Evolutionary conservation across 2,329 filamentous ascomycete genomes (phyloP), one percentile per base, ranked within the genome.

Genomic region (Diaporthe citri): DNA sequence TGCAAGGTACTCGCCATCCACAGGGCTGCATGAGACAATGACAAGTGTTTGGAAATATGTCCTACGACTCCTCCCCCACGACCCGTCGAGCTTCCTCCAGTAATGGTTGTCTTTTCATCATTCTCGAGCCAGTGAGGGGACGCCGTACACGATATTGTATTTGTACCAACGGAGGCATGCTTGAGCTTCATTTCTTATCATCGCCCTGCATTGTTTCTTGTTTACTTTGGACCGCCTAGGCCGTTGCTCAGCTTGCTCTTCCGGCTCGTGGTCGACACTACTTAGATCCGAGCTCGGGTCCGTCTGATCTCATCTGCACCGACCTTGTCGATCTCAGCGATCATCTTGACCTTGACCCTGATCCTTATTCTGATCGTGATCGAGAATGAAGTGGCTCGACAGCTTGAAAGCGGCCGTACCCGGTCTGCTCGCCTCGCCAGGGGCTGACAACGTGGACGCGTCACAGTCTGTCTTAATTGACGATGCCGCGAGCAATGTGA

Each of bases 401-500:
- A 56, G 62, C 34, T 41, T 76, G 34, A 76, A 73, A 51, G 75
- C 75, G 4, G 75, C 75, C 41, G 62, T 76, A 17, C 75, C 75
- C 1, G 75, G 75, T n/a, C 28, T 76, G 56, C 69, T 76, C 20
- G 73, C 56, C 39, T 75, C 73, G 4, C 73, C 70, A 17, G 73
- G 62, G 25, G 62, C 31, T 20, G 62, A 75, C 3, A 62, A 57
- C 22, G 52, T 13, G 31, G 73, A 46, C n/a, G 25, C 39, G 5
- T 57, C 75, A 8, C 73, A 75, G 41, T 51, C 69, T 3, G 69
- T 71, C 25, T 56, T 64, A 1, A 41, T 75, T n/a, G 73, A 76
- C 20, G 75, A 76, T 59, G 59, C 64, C 15, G 69, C 75, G 4
- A 76, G 73, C 70, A 76, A 66, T 25, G 77, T 79, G 9, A 79